These are phyloP conservation scores for Fagopyrum esculentum DNA, from an alignment of 148 eudicot species.

Conservation along the genomic window DNA sequence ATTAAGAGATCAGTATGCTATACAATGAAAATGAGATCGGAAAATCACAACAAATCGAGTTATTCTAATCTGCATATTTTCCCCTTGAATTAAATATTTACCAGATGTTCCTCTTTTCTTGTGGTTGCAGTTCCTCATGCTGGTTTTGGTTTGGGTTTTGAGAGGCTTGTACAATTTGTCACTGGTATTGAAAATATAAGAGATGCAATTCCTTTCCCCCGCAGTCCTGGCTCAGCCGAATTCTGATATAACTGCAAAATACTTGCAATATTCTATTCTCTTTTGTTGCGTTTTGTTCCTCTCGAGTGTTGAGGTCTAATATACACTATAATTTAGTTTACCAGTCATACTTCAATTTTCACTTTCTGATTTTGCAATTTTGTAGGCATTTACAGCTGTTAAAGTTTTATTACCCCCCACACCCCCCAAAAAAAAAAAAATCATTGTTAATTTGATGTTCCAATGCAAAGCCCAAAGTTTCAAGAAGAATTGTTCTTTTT, in stretches of 20 bases:
- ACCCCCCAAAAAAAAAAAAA: background rate
- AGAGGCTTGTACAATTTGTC: slow-evolving; percentile 95
- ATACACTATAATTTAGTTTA: background rate
- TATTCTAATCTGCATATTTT: background rate
- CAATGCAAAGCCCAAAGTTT: background rate
- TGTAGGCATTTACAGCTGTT: background rate
- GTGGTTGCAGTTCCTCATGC: slow-evolving; percentile 86
- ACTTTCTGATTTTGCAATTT: background rate
- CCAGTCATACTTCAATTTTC: background rate
- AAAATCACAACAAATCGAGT: background rate
- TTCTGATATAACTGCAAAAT: slow-evolving; percentile 37
- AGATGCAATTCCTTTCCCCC: slow-evolving; percentile 91
- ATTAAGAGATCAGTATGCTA: background rate
- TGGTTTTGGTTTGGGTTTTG: slow-evolving; percentile 94
- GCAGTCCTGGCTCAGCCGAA: slow-evolving; percentile 92
- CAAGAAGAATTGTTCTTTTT: background rate
- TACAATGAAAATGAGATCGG: background rate
- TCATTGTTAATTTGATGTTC: background rate
- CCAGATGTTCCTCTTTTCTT: slow-evolving; percentile 3
- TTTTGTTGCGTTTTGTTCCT: background rate
- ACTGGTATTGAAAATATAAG: slow-evolving; percentile 95
- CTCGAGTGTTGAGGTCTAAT: background rate
- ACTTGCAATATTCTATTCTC: background rate
- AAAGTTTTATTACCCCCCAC: background rate
- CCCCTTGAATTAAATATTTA: slow-evolving; percentile 2